Percentiles rank a stretch among this genome's conserved stretches.
These are phyloP conservation scores for Solanum hybrid DNA, from an alignment of 305 asterid species.

Conservation along the genomic window DNA sequence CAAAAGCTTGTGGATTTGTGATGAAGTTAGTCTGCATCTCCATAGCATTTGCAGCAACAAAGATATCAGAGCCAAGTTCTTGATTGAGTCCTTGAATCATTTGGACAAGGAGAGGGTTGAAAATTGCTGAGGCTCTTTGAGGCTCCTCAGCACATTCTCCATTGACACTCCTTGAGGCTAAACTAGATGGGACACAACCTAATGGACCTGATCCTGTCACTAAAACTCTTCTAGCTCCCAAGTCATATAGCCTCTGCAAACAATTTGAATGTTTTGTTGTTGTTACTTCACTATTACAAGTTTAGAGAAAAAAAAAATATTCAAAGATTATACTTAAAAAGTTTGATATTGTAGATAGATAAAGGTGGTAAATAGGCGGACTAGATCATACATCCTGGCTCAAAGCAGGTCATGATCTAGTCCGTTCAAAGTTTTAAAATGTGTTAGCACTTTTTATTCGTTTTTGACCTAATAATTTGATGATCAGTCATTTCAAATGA, in stretches of 20 bases:
- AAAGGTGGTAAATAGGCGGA: neutral
- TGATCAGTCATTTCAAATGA: neutral
- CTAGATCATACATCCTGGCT: neutral
- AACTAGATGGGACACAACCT: slow-evolving; percentile 46
- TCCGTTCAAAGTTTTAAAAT: neutral
- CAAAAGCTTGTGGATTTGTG: slow-evolving; percentile 30
- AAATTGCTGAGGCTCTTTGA: slow-evolving; percentile 30
- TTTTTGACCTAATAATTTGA: neutral
- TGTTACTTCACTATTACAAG: neutral
- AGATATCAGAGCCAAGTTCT: slow-evolving; percentile 27
- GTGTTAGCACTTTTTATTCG: no score
- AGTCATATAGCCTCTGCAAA: slow-evolving; percentile 30
- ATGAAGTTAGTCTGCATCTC: slow-evolving; percentile 41
- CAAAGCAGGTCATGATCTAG: neutral
- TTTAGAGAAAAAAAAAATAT: neutral
- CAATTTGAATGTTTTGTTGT: neutral
- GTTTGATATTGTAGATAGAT: neutral
- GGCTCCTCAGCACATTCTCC: slow-evolving; percentile 46
- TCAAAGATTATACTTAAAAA: neutral
- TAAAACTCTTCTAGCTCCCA: slow-evolving; percentile 44
- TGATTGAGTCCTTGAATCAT: slow-evolving; percentile 32
- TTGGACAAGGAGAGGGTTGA: slow-evolving; percentile 32
- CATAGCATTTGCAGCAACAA: slow-evolving; percentile 34
- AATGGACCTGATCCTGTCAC: slow-evolving; percentile 55
- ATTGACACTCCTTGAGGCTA: slow-evolving; percentile 23